Conservation (phyloP, 208 protist species). For the Trichomonas tenax region DNA sequence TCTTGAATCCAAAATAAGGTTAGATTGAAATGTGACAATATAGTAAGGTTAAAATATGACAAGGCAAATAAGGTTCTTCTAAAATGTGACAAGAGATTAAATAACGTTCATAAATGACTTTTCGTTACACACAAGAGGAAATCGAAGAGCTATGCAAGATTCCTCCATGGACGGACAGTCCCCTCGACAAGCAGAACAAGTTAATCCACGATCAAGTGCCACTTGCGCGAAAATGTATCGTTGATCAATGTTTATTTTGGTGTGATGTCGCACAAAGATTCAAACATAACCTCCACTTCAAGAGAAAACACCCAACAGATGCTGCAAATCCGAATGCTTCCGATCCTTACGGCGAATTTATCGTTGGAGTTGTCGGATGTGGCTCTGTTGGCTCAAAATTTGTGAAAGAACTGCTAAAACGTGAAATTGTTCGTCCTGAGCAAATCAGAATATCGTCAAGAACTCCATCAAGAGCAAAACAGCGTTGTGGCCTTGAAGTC, state of each 20-base stretch:
- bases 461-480: constrained; percentile 3
- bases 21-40: too few relatives aligned
- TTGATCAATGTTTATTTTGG: constrained; percentile 21
- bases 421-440: not conserved
- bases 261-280: constrained; percentile 9
- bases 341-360: not conserved
- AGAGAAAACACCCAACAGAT: not conserved
- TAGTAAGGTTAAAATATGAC: too few relatives aligned
- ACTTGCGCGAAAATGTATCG: not conserved
- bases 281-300: not conserved
- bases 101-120: not conserved
- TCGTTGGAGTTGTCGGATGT: constrained; percentile 8
- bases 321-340: not conserved
- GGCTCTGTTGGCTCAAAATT: not conserved
- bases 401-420: not conserved
- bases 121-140: not conserved
- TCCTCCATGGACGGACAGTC: not conserved
- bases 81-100: not conserved
- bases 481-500: not conserved
- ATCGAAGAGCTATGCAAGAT: not conserved
- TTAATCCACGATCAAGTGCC: not conserved
- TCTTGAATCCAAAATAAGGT: too few relatives aligned
- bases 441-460: not conserved
- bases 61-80: too few relatives aligned
- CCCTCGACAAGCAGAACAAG: not conserved